phyloP scores from a whole-genome alignment of 1,284 basidiomycete genomes.

The Fomitopsis pinicola region DNA sequence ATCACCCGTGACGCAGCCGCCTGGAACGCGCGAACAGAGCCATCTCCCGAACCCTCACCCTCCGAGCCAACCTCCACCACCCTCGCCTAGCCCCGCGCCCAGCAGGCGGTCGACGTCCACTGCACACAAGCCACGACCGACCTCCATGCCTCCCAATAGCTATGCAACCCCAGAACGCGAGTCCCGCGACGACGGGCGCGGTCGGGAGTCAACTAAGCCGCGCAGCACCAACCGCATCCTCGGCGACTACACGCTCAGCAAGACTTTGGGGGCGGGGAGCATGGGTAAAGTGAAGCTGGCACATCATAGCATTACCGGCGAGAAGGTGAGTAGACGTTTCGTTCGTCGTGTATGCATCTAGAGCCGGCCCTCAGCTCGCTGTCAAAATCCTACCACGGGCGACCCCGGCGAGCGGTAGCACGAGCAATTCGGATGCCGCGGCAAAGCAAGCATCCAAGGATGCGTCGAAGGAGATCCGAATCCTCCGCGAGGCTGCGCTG shows the following conservation, averaged over 20 bases:
- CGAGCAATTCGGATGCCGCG: slow-evolving; percentile 51
- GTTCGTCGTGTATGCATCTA: background rate
- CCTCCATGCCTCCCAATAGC: slow-evolving; percentile 64
- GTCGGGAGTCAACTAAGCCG: slow-evolving; percentile 28
- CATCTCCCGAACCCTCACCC: slow-evolving; percentile 5
- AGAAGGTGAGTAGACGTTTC: slow-evolving; percentile 66
- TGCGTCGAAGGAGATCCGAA: slow-evolving; percentile 93
- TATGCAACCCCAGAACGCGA: slow-evolving; percentile 31
- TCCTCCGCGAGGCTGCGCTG: slow-evolving; percentile 91
- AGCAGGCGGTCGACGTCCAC: slow-evolving; percentile 19
- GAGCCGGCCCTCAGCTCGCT: slow-evolving; percentile 61
- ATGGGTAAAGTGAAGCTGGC: slow-evolving; percentile 99
- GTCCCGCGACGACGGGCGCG: slow-evolving; percentile 26
- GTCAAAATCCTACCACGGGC: slow-evolving; percentile 96
- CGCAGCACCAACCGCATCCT: slow-evolving; percentile 60
- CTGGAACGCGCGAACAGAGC: slow-evolving; percentile 5
- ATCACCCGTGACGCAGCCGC: slow-evolving; percentile 26
- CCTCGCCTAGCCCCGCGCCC: slow-evolving; percentile 19
- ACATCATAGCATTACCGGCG: slow-evolving; percentile 83
- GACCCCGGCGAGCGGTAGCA: slow-evolving; percentile 48
- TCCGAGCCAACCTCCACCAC: slow-evolving; percentile 8
- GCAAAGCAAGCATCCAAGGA: slow-evolving; percentile 86
- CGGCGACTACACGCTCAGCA: slow-evolving; percentile 94
- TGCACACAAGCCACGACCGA: slow-evolving; percentile 48
- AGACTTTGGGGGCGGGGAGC: slow-evolving; percentile 95